Percentiles rank a stretch among this genome's conserved stretches.
Evolutionary conservation across 2,329 filamentous ascomycete species (phyloP).

Genomic region (Thermothelomyces thermophilus): DNA sequence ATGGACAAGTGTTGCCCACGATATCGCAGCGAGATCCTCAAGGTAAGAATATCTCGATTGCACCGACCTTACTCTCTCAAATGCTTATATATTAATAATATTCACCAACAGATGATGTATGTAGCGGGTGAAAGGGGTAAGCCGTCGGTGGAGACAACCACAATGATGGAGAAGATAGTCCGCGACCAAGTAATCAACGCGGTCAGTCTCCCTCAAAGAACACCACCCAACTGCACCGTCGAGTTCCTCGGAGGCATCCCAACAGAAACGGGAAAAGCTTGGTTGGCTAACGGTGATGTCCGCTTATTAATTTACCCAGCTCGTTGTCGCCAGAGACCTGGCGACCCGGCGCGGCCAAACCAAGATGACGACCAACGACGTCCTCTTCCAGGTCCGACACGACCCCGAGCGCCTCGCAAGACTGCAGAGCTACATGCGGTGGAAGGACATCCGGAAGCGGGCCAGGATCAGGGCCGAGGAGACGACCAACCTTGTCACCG

Average conservation of each 20-base stretch:
- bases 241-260: too few relatives aligned
- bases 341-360: conserved; percentile 21
- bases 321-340: conserved; percentile 20
- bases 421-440: conserved; percentile 22
- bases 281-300: too few relatives aligned
- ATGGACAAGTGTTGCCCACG: too few relatives aligned
- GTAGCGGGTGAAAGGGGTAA: conserved; percentile 21
- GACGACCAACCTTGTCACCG: too few relatives aligned
- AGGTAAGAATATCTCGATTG: too few relatives aligned
- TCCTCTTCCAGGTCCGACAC: conserved; percentile 25
- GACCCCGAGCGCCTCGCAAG: conserved; percentile 20
- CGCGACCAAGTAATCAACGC: conserved; percentile 18
- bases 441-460: conserved; percentile 23
- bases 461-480: conserved; percentile 14
- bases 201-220: conserved; percentile 5
- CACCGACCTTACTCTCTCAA: too few relatives aligned
- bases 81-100: too few relatives aligned
- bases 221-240: too few relatives aligned
- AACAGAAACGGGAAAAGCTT: too few relatives aligned
- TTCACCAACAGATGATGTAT: conserved; percentile 26
- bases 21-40: conserved; percentile 4
- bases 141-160: conserved; percentile 16
- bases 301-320: too few relatives aligned
- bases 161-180: conserved; percentile 22
- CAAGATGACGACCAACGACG: conserved; percentile 21